These are phyloP conservation scores for Plasmodium sp. DNA, from an alignment of 169 alveolate species.

Conservation along the genomic window DNA sequence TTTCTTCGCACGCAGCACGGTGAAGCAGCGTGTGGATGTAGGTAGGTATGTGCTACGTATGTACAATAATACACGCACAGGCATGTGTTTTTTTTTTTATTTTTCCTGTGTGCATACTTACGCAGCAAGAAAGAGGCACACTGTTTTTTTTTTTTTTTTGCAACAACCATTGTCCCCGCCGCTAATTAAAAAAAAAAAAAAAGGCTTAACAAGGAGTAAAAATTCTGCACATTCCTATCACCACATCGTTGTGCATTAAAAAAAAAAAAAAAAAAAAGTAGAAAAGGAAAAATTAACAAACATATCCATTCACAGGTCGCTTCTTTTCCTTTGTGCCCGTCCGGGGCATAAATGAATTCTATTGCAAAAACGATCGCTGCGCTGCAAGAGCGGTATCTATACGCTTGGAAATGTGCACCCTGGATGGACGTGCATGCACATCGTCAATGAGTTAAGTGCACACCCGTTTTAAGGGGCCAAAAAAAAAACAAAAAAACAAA, in stretches of 20 bases:
- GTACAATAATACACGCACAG: background rate
- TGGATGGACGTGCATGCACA: background rate
- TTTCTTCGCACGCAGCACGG: background rate
- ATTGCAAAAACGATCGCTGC: background rate
- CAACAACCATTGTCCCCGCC: background rate
- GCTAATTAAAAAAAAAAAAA: background rate
- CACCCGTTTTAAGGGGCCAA: background rate
- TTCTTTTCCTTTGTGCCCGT: background rate
- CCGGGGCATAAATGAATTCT: background rate
- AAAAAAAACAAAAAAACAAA: background rate
- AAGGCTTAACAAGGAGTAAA: background rate
- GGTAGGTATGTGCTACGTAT: background rate
- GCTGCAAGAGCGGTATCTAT: background rate
- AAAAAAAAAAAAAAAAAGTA: background rate
- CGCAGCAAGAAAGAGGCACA: background rate
- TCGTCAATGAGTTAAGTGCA: background rate
- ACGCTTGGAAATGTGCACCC: background rate
- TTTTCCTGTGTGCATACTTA: constrained; percentile 14
- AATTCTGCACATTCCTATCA: background rate
- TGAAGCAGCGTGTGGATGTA: background rate
- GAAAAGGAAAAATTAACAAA: background rate
- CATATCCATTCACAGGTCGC: background rate
- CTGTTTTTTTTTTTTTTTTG: background rate
- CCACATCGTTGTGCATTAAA: background rate
- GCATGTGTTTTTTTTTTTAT: background rate